These are phyloP conservation scores for Botrytis aclada DNA, from an alignment of 2,329 filamentous ascomycete genomes.

Conservation along the genomic window DNA sequence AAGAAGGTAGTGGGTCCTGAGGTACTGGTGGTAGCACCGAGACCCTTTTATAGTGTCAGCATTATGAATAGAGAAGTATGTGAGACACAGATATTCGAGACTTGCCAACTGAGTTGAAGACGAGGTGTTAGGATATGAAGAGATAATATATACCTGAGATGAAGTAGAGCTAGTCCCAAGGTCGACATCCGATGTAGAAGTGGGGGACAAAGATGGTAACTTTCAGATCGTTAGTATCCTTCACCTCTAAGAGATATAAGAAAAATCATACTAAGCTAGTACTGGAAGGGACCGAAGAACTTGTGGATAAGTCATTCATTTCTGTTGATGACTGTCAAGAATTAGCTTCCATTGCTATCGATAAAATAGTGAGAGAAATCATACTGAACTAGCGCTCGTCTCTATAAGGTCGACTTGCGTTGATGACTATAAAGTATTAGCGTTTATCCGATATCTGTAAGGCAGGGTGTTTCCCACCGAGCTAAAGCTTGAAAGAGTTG, in stretches of 20 bases:
- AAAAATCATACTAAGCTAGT: background rate
- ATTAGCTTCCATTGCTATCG: background rate
- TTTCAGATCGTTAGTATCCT: background rate
- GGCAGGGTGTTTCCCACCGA: too few species aligned
- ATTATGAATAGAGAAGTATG: background rate
- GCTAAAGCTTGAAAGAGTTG: background rate
- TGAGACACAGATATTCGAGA: background rate
- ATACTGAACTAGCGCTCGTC: background rate
- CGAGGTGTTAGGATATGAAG: background rate
- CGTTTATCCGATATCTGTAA: too few species aligned
- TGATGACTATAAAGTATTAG: too few species aligned
- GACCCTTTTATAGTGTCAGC: background rate
- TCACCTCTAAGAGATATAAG: background rate
- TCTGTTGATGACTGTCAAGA: background rate
- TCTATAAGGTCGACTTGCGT: too few species aligned
- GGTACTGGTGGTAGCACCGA: background rate
- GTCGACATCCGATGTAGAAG: background rate
- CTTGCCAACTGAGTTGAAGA: background rate
- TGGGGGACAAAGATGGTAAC: background rate
- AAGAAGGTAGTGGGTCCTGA: background rate
- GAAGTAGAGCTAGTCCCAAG: background rate
- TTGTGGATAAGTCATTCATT: background rate
- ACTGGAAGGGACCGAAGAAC: background rate
- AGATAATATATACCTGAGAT: background rate
- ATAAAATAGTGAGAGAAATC: background rate